These are phyloP conservation scores for Asterionellopsis glacialis DNA, from an alignment of 108 stramenopile genomes.

Conservation along the genomic window DNA sequence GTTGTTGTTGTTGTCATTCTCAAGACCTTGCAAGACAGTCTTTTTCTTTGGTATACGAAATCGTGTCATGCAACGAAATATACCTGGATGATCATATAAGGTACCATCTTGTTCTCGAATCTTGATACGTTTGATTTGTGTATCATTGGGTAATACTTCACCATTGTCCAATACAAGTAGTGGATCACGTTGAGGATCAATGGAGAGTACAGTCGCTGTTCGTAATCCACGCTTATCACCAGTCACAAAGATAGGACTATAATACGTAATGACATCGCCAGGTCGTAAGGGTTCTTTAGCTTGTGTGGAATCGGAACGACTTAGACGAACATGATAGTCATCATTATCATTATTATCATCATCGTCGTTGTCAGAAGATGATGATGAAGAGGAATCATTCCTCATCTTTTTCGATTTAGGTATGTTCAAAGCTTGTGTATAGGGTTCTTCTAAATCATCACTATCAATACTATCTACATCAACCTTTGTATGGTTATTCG, in stretches of 20 bases:
- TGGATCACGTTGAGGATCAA: slow-evolving; percentile 30
- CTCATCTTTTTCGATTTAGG: too few species aligned
- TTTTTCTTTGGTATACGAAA: too few species aligned
- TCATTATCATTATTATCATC: too few species aligned
- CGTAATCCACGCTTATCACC: slow-evolving; percentile 45
- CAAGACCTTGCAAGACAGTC: too few species aligned
- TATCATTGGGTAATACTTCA: slow-evolving; percentile 43
- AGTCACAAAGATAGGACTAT: slow-evolving; percentile 45
- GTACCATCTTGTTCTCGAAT: slow-evolving; percentile 22
- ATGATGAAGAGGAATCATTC: too few species aligned
- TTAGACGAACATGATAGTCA: too few species aligned
- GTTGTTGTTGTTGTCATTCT: too few species aligned
- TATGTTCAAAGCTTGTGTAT: slow-evolving; percentile 22
- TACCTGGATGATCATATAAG: too few species aligned
- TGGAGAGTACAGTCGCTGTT: slow-evolving; percentile 41
- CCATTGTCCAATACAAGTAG: slow-evolving; percentile 45
- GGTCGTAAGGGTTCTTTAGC: slow-evolving; percentile 59
- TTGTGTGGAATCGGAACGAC: too few species aligned
- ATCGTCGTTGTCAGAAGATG: too few species aligned
- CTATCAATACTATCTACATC: slow-evolving; percentile 5
- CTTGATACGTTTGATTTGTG: slow-evolving; percentile 45
- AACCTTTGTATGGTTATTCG: slow-evolving; percentile 5
- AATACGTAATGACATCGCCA: slow-evolving; percentile 70
- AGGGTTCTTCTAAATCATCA: slow-evolving; percentile 29
- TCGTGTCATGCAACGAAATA: too few species aligned